phyloP scores from a whole-genome alignment of 2,329 filamentous ascomycete species.

The Trichophyton equinum region DNA sequence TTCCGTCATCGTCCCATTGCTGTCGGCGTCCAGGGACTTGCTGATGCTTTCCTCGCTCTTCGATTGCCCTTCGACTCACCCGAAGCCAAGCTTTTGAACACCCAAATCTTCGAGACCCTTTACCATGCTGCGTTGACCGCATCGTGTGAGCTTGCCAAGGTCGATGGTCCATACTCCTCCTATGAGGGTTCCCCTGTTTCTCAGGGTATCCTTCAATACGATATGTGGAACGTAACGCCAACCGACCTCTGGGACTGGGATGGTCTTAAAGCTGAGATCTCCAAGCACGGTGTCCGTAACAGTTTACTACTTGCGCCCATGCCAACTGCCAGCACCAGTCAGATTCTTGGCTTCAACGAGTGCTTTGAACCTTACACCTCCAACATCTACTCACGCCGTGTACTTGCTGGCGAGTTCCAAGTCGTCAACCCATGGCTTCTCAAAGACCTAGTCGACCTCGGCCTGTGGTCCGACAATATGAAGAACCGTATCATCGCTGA shows the following conservation, averaged over 20 bases:
- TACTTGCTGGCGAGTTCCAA: conserved; percentile 96
- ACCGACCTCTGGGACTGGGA: conserved; percentile 96
- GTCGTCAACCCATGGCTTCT: conserved; percentile 98
- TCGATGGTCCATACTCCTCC: conserved; percentile 71
- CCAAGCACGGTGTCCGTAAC: conserved; percentile 88
- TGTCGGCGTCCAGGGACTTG: conserved; percentile 93
- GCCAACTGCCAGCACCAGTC: conserved; percentile 93
- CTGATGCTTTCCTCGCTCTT: conserved; percentile 92
- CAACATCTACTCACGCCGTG: conserved; percentile 98
- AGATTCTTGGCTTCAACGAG: conserved; percentile 98
- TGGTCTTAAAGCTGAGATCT: conserved; percentile 75
- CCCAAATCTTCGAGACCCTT: conserved; percentile 98
- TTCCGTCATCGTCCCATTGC: conserved; percentile 93
- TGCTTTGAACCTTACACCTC: conserved; percentile 99
- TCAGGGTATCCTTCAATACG: conserved; percentile 90
- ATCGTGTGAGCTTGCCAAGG: conserved; percentile 73
- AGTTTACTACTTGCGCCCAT: conserved; percentile 90
- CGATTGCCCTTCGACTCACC: conserved; percentile 94
- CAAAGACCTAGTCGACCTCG: conserved; percentile 95
- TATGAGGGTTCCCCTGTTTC: conserved; percentile 92
- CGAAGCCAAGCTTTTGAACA: conserved; percentile 87
- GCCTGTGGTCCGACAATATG: conserved; percentile 98
- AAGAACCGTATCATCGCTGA: conserved; percentile 99
- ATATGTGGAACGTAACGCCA: conserved; percentile 95
- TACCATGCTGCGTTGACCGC: conserved; percentile 90